phyloP scores from a whole-genome alignment of 441 rosid species.

The Eruca vesicaria region DNA sequence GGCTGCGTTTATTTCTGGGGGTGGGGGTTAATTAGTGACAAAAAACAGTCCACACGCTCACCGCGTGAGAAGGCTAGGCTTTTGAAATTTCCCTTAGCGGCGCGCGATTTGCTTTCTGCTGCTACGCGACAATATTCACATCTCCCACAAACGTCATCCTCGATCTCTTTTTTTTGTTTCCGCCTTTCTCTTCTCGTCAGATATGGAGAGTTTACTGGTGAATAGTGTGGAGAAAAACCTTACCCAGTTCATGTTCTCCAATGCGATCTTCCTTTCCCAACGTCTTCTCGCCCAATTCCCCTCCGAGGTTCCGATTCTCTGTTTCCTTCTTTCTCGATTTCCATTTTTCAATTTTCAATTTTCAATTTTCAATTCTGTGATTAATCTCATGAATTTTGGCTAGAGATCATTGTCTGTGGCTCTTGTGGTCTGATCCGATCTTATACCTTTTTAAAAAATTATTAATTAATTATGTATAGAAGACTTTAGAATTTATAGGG shows the following conservation, averaged over 20 bases:
- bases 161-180: neutral
- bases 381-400: neutral
- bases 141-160: neutral
- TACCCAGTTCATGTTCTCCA: constrained; percentile 42
- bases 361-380: neutral
- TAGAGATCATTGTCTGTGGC: neutral
- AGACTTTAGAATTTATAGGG: too few species aligned
- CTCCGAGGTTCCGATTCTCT: constrained; percentile 40
- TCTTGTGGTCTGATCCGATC: constrained; percentile 15
- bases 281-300: constrained; percentile 62
- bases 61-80: constrained; percentile 10
- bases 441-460: too few species aligned
- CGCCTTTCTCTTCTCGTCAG: neutral
- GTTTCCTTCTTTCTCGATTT: too few species aligned
- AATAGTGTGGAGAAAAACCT: constrained; percentile 45
- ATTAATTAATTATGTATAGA: too few species aligned
- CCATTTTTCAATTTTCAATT: neutral
- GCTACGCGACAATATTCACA: constrained; percentile 10
- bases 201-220: constrained; percentile 49
- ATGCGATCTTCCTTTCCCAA: constrained; percentile 57
- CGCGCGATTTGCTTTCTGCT: constrained; percentile 36
- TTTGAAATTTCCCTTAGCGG: constrained; percentile 23
- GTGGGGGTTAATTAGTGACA: too few species aligned
- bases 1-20: too few species aligned
- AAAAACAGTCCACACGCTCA: neutral